A percentile compares a stretch with the other conserved stretches of the same genome.
Evolutionary conservation across 1,139 yeast species (phyloP).

Genomic region (Casaregolazyma suthepensis): DNA sequence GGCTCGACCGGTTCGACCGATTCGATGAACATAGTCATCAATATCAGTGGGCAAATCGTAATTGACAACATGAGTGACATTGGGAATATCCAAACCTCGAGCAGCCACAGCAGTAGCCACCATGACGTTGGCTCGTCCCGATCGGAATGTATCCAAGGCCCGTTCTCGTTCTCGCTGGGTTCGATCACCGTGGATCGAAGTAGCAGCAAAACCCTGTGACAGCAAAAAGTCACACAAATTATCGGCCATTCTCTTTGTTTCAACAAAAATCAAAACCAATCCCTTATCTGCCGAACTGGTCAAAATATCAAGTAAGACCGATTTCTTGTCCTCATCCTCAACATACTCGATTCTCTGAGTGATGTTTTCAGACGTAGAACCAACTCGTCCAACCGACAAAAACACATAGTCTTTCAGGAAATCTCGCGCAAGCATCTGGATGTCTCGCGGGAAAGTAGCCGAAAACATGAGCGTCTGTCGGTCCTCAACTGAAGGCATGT

Average conservation of each 20-base stretch:
- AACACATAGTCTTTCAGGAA: constrained; percentile 93
- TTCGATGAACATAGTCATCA: constrained; percentile 98
- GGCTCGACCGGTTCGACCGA: constrained; percentile 99
- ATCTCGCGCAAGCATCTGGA: constrained; percentile 94
- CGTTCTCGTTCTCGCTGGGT: constrained; percentile 97
- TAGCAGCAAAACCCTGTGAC: constrained; percentile 88
- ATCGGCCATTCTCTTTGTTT: constrained; percentile 98
- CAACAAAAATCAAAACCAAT: constrained; percentile 90
- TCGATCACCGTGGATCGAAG: constrained; percentile 98
- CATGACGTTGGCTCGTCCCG: constrained; percentile 83
- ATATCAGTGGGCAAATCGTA: constrained; percentile 94
- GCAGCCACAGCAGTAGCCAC: constrained; percentile 99
- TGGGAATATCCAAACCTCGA: constrained; percentile 98
- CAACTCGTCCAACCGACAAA: constrained; percentile 96
- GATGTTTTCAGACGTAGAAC: constrained; percentile 95
- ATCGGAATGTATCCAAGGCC: constrained; percentile 83
- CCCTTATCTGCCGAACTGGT: constrained; percentile 64
- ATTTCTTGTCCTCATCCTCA: constrained; percentile 92
- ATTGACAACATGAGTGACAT: constrained; percentile 95
- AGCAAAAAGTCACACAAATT: constrained; percentile 86
- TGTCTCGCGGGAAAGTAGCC: constrained; percentile 97
- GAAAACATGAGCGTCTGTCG: constrained; percentile 98
- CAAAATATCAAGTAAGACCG: constrained; percentile 83
- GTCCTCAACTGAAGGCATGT: constrained; percentile 84
- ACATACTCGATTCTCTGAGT: constrained; percentile 91